Base-by-base conservation (phyloP, 176 grass and related monocot species). In the Oryza longistaminata region DNA sequence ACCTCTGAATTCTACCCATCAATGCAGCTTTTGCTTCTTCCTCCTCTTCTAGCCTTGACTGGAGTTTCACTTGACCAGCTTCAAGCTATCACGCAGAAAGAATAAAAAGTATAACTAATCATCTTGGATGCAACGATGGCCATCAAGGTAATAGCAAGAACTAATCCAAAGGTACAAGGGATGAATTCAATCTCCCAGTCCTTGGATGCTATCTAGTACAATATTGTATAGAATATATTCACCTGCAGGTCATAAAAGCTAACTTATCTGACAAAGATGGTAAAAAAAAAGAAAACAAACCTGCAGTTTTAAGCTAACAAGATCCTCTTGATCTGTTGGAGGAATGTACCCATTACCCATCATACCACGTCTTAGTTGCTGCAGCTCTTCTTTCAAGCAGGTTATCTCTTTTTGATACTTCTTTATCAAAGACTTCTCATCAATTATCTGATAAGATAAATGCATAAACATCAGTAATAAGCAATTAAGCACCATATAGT, bases 401-500 rank as follows among this genome's bases (percentile, higher is more conserved):
- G 91, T 85, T 82, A 98, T 95, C 81, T 98, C 96, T 66, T 90
- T 98, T 91, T 98, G 96, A 73, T 98, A 98, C 66, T 98, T 98
- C 87, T 98, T 98, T 90, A 98, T 98, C n/a, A 98, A 94, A 74
- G 96, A 98, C 49, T 98, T 98, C 77, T 98, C 96, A 11, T 98
- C 96, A 25, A 98, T 95, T 95, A 98, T 98, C 96, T 98, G 82
- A 83, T 82, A 90, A 48, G 16, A 64, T 82, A 85, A 89, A 65
- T 26, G 7, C 39, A 46, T 42, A 26, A 21, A 26, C 42, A 78
- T 89, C 70, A 89, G 25, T 17, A 69, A 68, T 29, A 64, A 79
- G 34, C 50, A 84, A 64, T 50, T 40, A 74, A 79, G 44, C 52
- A 81, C 21, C 35, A 22, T 81, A 72, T n/a, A 31, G 73, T 79